Evolutionary conservation across 148 eudicot genomes (phyloP), one percentile per base, ranked within the genome.

Genomic region (Cornus controversa): DNA sequence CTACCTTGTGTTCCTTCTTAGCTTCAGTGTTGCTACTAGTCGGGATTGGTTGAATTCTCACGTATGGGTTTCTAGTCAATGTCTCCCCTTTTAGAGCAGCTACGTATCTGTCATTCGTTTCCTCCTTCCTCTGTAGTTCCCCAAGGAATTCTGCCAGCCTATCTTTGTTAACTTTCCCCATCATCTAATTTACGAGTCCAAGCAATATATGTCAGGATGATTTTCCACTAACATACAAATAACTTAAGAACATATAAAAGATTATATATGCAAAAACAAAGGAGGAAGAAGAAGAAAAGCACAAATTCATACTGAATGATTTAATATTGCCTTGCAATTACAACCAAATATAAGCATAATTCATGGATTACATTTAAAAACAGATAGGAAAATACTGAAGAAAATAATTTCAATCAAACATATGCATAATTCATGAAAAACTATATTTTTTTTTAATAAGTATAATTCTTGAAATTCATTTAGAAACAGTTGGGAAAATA

Each of bases 31-130:
- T 27, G 53, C 68, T 79, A 65, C 72, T 79, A 65, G 79, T 80
- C 22, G 90, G 90, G 54, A 89, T 70, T 23, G 90, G 90, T 82
- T 93, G 96, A 69, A 93, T 89, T 74, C 96, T 93, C 70, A 78
- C 89, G 36, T 91, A 88, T 2, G 94, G 97, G 15, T 90, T 93
- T 81, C 98, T 85, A 40, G 94, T 93, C 79, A 91, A 83, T n/a
- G 98, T 96, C 85, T 96, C 99, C 66, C 97, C 98, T 78, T 62
- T 89, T 77, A 96, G 82, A 78, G 99, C 99, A 79, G 98, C 99
- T 57, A 90, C 92, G 66, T 96, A 96, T 29, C 99, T 82, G 73
- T 91, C 99, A 71, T 96, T 93, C 36, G 99, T 93, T 72, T 96
- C 80, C 83, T 96, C 93, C 79, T 96, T 96, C 85, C 96, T 89